Base-by-base conservation (phyloP, 768 basidiomycete species). In the Mycena capillaripes region DNA sequence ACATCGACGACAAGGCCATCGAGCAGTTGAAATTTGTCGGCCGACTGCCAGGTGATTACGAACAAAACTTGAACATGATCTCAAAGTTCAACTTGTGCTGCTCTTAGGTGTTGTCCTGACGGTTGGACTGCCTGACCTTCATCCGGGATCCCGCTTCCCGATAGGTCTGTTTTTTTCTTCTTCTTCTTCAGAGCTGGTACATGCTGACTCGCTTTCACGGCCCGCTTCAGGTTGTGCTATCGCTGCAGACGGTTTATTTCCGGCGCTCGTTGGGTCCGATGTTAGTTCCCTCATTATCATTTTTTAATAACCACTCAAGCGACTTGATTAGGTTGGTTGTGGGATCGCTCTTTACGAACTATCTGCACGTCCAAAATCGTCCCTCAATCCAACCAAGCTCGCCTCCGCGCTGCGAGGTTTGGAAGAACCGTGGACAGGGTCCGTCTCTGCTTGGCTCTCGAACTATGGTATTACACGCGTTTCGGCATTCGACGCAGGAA, bases 81-180 rank as follows among this genome's bases (percentile, higher is more conserved):
- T 11, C 34, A 4, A 16, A n/a, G 32, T 38, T 34, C 60, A 19
- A 68, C 48, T 8, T 34, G 25, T 5, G 40, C 38, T 16, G 19
- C 30, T n/a, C n/a, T n/a, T 38, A 69, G 68, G 82, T 23, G 82
- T 84, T 2, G 66, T 69, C 14, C 53, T 81, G 2, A 78, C 78
- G 9, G 78, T 83, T n/a, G 83, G 83, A 21, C 81, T 85, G 76
- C 83, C 84, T 29, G 84, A 84, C 73, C 79, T 84, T 10, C 84
- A 85, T 76, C 83, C 83, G 19, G 83, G 84, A 9, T 78, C 72
- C 59, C 76, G 81, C n/a, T 83, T 82, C 58, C 81, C 81, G 25
- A 81, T 81, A 63, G 81, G 79, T 75, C 59, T n/a, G 66, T 63
- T 27, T 17, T 19, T 42, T 61, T 42, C 29, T 23, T 16, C 42